A percentile compares a stretch with the other conserved stretches of the same genome.
Conservation (phyloP, 352 stramenopile genomes). For the Phytophthora ramorum region DNA sequence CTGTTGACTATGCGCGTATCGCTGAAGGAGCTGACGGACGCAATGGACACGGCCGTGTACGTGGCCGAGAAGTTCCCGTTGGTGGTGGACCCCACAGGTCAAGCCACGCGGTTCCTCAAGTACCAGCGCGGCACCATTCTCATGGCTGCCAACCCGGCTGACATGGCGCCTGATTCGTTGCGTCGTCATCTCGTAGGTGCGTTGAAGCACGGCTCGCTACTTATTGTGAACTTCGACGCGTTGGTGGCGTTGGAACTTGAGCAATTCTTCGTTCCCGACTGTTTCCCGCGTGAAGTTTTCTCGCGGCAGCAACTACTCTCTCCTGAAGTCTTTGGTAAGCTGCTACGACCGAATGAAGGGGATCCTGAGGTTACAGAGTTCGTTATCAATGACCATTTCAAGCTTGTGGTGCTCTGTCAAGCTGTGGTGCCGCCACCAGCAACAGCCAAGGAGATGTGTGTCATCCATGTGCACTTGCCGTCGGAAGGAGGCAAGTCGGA, state of each 20-base stretch:
- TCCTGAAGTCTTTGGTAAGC: constrained; percentile 59
- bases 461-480: constrained; percentile 54
- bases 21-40: constrained; percentile 85
- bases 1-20: constrained; percentile 44
- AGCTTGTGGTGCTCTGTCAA: constrained; percentile 80
- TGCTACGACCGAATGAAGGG: constrained; percentile 54
- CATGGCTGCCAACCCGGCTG: constrained; percentile 70
- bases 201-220: constrained; percentile 70
- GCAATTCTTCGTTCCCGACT: constrained; percentile 69
- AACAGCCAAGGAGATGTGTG: constrained; percentile 72
- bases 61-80: constrained; percentile 88
- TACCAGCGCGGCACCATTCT: constrained; percentile 90
- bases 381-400: constrained; percentile 87
- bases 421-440: constrained; percentile 46
- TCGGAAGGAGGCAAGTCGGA: constrained; percentile 16
- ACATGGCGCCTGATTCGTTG: constrained; percentile 75
- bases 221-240: constrained; percentile 84
- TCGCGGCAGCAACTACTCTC: constrained; percentile 71
- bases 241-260: constrained; percentile 75
- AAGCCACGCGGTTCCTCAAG: constrained; percentile 89
- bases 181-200: constrained; percentile 77
- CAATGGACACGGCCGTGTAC: constrained; percentile 88
- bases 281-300: constrained; percentile 80
- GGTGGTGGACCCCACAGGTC: constrained; percentile 79
- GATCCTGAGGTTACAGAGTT: constrained; percentile 69